Conservation (phyloP, 2,329 filamentous ascomycete genomes). For the Botrytis fabae region DNA sequence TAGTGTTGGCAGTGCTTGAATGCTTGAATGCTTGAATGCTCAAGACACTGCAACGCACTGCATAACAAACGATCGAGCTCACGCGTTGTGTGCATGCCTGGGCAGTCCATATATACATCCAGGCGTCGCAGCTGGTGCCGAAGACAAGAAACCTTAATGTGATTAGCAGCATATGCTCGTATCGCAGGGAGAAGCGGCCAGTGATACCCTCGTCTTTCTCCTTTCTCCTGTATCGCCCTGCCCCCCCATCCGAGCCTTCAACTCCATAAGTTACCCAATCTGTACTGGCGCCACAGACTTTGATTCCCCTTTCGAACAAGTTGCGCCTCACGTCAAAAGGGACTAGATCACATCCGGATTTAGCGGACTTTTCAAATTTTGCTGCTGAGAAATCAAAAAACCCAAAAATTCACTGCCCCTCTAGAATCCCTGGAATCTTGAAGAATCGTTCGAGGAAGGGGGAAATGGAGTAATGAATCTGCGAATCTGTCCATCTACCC, state of each 20-base stretch:
- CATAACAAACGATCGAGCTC: neutral
- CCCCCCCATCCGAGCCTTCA: too few relatives aligned
- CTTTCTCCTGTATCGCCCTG: neutral
- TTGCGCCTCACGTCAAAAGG: neutral
- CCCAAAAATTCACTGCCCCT: conserved; percentile 9
- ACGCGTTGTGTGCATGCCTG: neutral
- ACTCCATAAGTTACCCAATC: neutral
- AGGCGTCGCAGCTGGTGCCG: neutral
- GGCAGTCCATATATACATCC: neutral
- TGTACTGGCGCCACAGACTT: neutral
- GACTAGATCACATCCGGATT: neutral
- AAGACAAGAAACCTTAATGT: neutral
- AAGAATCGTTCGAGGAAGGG: conserved; percentile 11
- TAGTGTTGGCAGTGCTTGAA: neutral
- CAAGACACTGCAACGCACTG: neutral
- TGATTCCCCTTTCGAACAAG: neutral
- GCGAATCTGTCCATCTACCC: neutral
- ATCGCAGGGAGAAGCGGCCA: neutral
- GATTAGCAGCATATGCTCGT: neutral
- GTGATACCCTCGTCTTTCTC: neutral
- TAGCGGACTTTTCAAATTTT: conserved; percentile 11
- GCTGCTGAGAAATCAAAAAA: conserved; percentile 22
- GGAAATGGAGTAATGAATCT: neutral
- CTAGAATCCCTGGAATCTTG: neutral
- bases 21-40: too few relatives aligned